A percentile compares a stretch with the other conserved stretches of the same genome.
These are phyloP conservation scores for Pestalotiopsis sp. DNA, from an alignment of 2,329 filamentous ascomycete genomes.

Conservation along the genomic window DNA sequence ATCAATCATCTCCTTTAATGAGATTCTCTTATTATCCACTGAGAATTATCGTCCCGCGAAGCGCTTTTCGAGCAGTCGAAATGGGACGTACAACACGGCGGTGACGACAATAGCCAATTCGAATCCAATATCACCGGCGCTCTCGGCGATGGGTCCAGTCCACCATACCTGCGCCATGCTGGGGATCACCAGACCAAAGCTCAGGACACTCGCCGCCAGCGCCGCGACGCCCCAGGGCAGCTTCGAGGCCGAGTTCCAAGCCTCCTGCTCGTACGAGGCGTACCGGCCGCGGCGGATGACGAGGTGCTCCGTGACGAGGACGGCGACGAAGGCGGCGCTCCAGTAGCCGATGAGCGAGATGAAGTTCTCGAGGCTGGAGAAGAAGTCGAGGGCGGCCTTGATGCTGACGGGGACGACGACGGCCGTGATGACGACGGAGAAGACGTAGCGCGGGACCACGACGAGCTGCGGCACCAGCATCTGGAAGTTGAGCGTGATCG, in stretches of 20 bases:
- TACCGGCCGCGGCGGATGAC: conserved; percentile 36
- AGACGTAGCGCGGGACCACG: conserved; percentile 58
- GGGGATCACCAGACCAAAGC: conserved; percentile 54
- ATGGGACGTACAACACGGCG: conserved; percentile 44
- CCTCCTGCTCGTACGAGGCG: conserved; percentile 37
- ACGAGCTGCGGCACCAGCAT: conserved; percentile 60
- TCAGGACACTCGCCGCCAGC: conserved; percentile 36
- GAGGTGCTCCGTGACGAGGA: conserved; percentile 45
- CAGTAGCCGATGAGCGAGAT: conserved; percentile 61
- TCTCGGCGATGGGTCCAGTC: conserved; percentile 60
- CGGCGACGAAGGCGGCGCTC: conserved; percentile 56
- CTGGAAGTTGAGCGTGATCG: conserved; percentile 66
- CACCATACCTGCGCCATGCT: conserved; percentile 65
- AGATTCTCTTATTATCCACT: background rate
- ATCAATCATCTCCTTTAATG: background rate
- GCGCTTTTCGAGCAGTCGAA: conserved; percentile 41
- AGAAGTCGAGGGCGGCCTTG: conserved; percentile 57
- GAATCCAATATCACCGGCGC: conserved; percentile 67
- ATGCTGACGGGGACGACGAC: conserved; percentile 63
- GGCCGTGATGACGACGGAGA: conserved; percentile 58
- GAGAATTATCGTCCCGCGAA: conserved; percentile 25
- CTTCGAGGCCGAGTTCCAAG: conserved; percentile 39
- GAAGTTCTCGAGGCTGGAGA: conserved; percentile 59
- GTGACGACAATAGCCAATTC: conserved; percentile 60
- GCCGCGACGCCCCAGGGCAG: conserved; percentile 43